These are phyloP conservation scores for Kwoniella dejecticola DNA, from an alignment of 768 basidiomycete species.

Conservation along the genomic window DNA sequence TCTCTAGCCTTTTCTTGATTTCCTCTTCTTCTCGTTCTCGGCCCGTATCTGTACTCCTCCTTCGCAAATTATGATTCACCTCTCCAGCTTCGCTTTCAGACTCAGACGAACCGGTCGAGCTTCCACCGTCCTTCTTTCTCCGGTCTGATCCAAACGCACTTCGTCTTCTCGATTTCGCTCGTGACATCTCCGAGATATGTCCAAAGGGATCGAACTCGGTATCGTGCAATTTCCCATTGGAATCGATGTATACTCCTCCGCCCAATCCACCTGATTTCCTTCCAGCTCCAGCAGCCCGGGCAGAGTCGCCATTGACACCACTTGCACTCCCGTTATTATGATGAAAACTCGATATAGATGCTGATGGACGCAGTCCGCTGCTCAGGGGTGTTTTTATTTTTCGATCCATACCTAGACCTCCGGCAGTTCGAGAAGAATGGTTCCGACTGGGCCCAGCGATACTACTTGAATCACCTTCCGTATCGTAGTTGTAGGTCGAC, in stretches of 20 bases:
- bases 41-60: slow-evolving; percentile 20
- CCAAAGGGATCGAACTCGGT: slow-evolving; percentile 55
- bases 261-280: slow-evolving; percentile 13
- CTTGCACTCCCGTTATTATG: not conserved
- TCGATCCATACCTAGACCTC: slow-evolving; percentile 19
- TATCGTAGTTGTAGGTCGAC: slow-evolving; percentile 17
- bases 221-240: slow-evolving; percentile 51
- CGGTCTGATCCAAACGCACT: slow-evolving; percentile 51
- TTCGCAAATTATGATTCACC: not conserved
- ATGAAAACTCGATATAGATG: slow-evolving; percentile 26
- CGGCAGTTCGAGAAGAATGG: slow-evolving; percentile 15
- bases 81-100: slow-evolving; percentile 11
- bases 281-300: not conserved
- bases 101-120: slow-evolving; percentile 17
- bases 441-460: slow-evolving; percentile 31
- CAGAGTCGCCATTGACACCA: not conserved
- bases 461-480: slow-evolving; percentile 27
- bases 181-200: slow-evolving; percentile 44
- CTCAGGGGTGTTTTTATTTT: slow-evolving; percentile 16
- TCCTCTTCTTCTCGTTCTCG: slow-evolving; percentile 46
- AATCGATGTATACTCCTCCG: slow-evolving; percentile 48
- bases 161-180: slow-evolving; percentile 40
- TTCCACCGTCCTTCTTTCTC: slow-evolving; percentile 30
- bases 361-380: slow-evolving; percentile 7
- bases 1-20: slow-evolving; percentile 33